Base-by-base conservation (phyloP, 139 green algal genomes). In the Picochlorum sp. region DNA sequence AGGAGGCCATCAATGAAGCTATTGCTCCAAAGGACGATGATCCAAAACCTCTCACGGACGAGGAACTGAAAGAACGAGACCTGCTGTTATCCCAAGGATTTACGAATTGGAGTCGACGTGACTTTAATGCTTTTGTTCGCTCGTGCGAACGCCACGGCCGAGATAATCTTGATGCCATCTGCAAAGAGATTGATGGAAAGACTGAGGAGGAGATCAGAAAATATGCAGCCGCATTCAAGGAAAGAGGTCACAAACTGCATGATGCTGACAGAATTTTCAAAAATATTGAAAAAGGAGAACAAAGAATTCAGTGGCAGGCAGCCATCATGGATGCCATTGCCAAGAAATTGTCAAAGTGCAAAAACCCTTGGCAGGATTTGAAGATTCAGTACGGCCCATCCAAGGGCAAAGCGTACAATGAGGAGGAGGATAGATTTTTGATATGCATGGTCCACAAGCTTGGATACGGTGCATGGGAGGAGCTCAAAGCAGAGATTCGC, bases 341-440 rank as follows among this genome's bases (percentile, higher is more conserved):
- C 9, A 67, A 68, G 65, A 99, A 99, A 86, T 78, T 99, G 69
- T 85, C 86, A 34, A 70, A 79, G 45, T 98, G 97, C 85, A 81
- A 80, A 34, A 97, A 99, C 85, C 94, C 94, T 18, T 98, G 90
- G 94, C 65, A 78, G 66, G 75, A 86, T 59, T 62, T 83, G 45
- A 70, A 85, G 70, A 79, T 98, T 44, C 68, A 83, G 62, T 98
- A 98, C 67, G 93, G 93, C 41, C 77, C 88, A 61, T 95, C 92
- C 83, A 98, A 98, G 80, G 86, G 91, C 73, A 98, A 98, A 79
- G 85, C 89, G 0, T 99, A 93, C 81, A 98, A 87, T 11, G 94
- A 99, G 83, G 94, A 99, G 69, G 92, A 97, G 83, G 94, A 99
- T 76, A 79, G 94, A 60, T 99, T 98, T 84, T 85, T 99, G 69